Percentiles rank a stretch among this genome's conserved stretches.
phyloP scores from a whole-genome alignment of 2,329 filamentous ascomycete genomes.

The Lasiodiplodia hormozganensis region DNA sequence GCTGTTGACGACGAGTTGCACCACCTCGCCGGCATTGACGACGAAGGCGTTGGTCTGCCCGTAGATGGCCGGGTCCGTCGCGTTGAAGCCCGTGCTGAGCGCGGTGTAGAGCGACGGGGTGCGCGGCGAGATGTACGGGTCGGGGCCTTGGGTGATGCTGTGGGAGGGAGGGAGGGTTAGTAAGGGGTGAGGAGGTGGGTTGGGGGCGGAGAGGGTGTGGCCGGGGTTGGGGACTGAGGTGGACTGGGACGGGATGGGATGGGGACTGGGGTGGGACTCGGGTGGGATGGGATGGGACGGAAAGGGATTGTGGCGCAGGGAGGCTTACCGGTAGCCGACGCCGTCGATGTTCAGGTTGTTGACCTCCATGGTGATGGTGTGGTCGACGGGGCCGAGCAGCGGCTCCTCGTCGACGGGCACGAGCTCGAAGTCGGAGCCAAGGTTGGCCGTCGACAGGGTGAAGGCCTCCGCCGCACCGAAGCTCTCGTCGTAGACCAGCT shows the following conservation, averaged over 20 bases:
- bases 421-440: conserved; percentile 70
- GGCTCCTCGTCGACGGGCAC: conserved; percentile 58
- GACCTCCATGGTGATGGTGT: conserved; percentile 48
- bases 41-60: conserved; percentile 54
- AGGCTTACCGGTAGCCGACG: conserved; percentile 29
- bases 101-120: conserved; percentile 75
- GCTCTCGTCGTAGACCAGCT: conserved; percentile 47
- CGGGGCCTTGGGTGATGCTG: conserved; percentile 58
- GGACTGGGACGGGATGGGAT: too few species aligned
- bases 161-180: not conserved
- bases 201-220: too few species aligned
- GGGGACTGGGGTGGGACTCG: too few species aligned
- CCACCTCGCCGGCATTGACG: conserved; percentile 37
- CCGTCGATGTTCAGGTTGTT: conserved; percentile 52
- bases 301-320: too few species aligned
- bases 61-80: conserved; percentile 67
- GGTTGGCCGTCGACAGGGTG: conserved; percentile 60
- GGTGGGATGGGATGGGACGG: too few species aligned
- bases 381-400: conserved; percentile 52
- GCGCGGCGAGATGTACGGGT: conserved; percentile 69
- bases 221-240: too few species aligned
- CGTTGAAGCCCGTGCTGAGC: conserved; percentile 62
- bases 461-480: conserved; percentile 28
- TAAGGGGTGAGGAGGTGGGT: too few species aligned
- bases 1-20: conserved; percentile 36